phyloP scores from a whole-genome alignment of 2,329 filamentous ascomycete genomes.

The Cryphonectria nitschkei region DNA sequence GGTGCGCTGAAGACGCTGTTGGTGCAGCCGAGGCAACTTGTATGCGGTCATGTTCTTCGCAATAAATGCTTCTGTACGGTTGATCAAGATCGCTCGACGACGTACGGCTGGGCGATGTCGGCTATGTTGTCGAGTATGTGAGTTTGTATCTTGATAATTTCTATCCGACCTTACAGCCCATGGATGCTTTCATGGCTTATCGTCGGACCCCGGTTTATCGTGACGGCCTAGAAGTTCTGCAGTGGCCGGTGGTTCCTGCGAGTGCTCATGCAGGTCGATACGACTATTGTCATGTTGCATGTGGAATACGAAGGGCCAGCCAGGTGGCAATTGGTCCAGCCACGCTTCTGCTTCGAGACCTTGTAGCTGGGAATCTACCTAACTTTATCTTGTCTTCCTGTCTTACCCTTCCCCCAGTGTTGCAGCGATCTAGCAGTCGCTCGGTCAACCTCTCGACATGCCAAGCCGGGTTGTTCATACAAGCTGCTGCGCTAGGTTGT shows the following conservation, averaged over 20 bases:
- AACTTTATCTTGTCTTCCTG: background rate
- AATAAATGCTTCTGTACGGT: background rate
- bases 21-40: background rate
- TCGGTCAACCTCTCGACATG: background rate
- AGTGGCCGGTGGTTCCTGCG: background rate
- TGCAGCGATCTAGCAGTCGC: background rate
- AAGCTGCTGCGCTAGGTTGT: background rate
- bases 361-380: background rate
- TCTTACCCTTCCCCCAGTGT: background rate
- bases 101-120: background rate
- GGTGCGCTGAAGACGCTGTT: background rate
- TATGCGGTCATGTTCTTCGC: background rate
- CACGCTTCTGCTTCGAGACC: background rate
- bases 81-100: background rate
- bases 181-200: background rate
- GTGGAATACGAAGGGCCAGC: background rate
- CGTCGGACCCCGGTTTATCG: background rate
- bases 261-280: slow-evolving; percentile 1
- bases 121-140: background rate
- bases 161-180: background rate
- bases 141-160: background rate
- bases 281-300: slow-evolving; percentile 11
- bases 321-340: background rate
- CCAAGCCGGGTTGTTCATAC: background rate
- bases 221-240: background rate